Conservation (phyloP, 2,329 filamentous ascomycete genomes). For the Ophiostoma quercus region DNA sequence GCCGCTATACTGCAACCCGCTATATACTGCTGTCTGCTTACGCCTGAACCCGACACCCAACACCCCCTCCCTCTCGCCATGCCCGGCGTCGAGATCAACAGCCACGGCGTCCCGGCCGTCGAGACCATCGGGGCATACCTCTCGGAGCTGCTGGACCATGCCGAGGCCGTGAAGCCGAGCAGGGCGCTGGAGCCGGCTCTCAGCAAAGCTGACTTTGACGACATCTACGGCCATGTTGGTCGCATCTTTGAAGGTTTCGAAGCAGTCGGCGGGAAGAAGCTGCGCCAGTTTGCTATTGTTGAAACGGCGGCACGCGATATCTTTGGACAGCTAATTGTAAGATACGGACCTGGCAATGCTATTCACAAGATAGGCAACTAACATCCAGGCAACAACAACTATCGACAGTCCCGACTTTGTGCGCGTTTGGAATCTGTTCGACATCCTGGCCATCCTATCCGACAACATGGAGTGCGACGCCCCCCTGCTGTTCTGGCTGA, state of each 20-base stretch:
- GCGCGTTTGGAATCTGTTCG: slow-evolving; percentile 86
- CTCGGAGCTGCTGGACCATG: slow-evolving; percentile 53
- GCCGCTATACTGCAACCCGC: not conserved
- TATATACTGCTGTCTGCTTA: not conserved
- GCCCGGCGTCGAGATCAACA: slow-evolving; percentile 45
- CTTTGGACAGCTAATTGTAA: slow-evolving; percentile 64
- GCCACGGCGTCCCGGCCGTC: slow-evolving; percentile 50
- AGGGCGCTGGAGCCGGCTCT: slow-evolving; percentile 67
- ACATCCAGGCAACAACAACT: slow-evolving; percentile 58
- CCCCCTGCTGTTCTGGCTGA: slow-evolving; percentile 78
- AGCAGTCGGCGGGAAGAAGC: slow-evolving; percentile 38
- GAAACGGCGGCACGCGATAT: slow-evolving; percentile 78
- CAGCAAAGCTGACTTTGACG: slow-evolving; percentile 59
- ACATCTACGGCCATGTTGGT: slow-evolving; percentile 44
- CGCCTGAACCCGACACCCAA: not conserved
- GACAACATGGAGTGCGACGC: slow-evolving; percentile 74
- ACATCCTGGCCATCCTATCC: slow-evolving; percentile 82
- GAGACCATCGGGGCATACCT: slow-evolving; percentile 51
- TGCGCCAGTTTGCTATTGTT: slow-evolving; percentile 62
- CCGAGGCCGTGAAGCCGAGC: slow-evolving; percentile 53
- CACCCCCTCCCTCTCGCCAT: slow-evolving; percentile 38
- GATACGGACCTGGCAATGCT: too few species aligned
- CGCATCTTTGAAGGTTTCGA: slow-evolving; percentile 35
- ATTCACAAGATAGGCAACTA: slow-evolving; percentile 38
- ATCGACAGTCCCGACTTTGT: slow-evolving; percentile 77